Conservation (phyloP, 2,329 filamentous ascomycete genomes). For the Cercospora canescens region DNA sequence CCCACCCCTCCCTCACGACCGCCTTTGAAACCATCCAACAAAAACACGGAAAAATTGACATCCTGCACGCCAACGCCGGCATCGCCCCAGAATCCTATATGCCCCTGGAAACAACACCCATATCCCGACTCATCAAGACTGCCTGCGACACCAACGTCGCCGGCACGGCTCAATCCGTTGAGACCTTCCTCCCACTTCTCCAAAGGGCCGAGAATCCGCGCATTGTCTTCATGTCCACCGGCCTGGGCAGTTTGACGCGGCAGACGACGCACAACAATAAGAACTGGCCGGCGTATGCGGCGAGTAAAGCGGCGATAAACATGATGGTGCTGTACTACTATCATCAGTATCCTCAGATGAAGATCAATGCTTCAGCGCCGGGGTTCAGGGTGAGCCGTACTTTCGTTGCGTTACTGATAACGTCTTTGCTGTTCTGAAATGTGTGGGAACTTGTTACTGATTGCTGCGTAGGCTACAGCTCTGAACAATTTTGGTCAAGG, state of each 20-base stretch:
- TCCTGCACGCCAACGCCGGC: conserved; percentile 60
- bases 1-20: conserved; percentile 54
- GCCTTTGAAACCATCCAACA: conserved; percentile 47
- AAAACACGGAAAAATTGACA: conserved; percentile 50
- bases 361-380: conserved; percentile 17
- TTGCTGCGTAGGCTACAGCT: conserved; percentile 3
- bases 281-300: conserved; percentile 16
- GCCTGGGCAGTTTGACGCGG: conserved; percentile 3
- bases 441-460: neutral
- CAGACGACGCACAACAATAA: conserved; percentile 1
- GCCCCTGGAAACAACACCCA: neutral
- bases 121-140: neutral
- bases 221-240: conserved; percentile 11
- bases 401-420: no score
- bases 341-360: conserved; percentile 11
- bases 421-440: no score
- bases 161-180: conserved; percentile 25
- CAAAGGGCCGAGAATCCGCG: conserved; percentile 12
- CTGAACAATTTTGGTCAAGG: conserved; percentile 16
- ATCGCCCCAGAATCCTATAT: conserved; percentile 19
- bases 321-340: conserved; percentile 18
- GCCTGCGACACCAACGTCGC: conserved; percentile 31
- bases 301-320: conserved; percentile 19
- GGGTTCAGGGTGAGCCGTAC: conserved; percentile 12
- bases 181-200: conserved; percentile 30